A percentile compares a stretch with the other conserved stretches of the same genome.
phyloP scores from a whole-genome alignment of 139 green algal genomes.

The Picochlorum sp. region DNA sequence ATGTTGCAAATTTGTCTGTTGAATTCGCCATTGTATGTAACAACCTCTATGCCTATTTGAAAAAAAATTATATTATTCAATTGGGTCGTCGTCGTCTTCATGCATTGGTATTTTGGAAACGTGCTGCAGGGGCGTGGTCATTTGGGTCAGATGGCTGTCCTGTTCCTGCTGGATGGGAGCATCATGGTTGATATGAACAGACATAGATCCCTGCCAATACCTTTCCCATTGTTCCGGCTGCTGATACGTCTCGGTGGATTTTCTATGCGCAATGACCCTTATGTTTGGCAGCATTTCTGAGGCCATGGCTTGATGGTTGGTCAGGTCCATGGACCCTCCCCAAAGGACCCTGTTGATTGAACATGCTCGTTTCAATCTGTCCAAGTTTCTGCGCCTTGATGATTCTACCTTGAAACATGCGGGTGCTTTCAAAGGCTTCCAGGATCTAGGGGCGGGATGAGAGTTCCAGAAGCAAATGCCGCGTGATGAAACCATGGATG shows the following conservation, averaged over 20 bases:
- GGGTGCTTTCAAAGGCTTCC: constrained; percentile 26
- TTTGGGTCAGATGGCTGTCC: neutral
- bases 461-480: constrained; percentile 46
- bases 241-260: neutral
- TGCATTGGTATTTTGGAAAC: neutral
- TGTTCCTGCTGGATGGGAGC: neutral
- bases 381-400: constrained; percentile 14
- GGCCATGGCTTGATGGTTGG: neutral
- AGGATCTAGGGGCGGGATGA: constrained; percentile 40
- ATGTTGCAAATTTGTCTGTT: constrained; percentile 59
- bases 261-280: neutral
- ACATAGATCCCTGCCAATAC: constrained; percentile 23
- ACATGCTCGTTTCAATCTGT: constrained; percentile 12
- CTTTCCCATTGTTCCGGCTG: constrained; percentile 17
- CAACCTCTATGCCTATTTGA: neutral
- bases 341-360: neutral
- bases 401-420: constrained; percentile 8
- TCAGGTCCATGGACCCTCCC: constrained; percentile 1
- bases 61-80: neutral
- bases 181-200: neutral
- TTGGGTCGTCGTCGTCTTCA: neutral
- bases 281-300: neutral
- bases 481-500: constrained; percentile 32
- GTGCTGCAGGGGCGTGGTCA: neutral
- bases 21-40: constrained; percentile 72